phyloP scores from a whole-genome alignment of 2,329 filamentous ascomycete genomes.

The Phialemoniopsis sp. region DNA sequence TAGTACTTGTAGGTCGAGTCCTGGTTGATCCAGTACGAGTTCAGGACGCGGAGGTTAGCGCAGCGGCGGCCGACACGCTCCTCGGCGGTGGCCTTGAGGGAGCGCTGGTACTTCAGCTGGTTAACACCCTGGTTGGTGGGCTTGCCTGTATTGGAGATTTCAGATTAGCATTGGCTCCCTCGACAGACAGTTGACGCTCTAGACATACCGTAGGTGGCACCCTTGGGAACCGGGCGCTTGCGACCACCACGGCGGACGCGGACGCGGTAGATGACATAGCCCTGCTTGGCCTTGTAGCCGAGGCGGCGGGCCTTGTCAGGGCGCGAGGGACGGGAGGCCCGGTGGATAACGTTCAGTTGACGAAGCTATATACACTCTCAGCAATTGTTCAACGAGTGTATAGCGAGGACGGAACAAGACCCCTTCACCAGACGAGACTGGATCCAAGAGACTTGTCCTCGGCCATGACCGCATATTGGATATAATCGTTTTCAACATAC shows the following conservation, averaged over 20 bases:
- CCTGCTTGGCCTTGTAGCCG: slow-evolving; percentile 99
- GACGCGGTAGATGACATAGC: slow-evolving; percentile 99
- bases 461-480: slow-evolving; percentile 18
- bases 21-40: slow-evolving; percentile 99
- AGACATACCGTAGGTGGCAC: slow-evolving; percentile 88
- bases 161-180: neutral
- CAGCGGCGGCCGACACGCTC: slow-evolving; percentile 99
- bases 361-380: slow-evolving; percentile 99
- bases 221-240: slow-evolving; percentile 95
- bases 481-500: slow-evolving; percentile 58
- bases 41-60: slow-evolving; percentile 98
- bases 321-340: slow-evolving; percentile 94
- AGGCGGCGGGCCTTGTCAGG: slow-evolving; percentile 99
- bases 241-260: slow-evolving; percentile 97
- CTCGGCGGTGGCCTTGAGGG: slow-evolving; percentile 94
- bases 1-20: slow-evolving; percentile 99
- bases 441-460: slow-evolving; percentile 2
- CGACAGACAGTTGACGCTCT: too few relatives aligned
- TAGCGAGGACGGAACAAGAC: slow-evolving; percentile 57
- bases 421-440: too few relatives aligned
- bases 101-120: slow-evolving; percentile 99
- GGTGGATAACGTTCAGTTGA: slow-evolving; percentile 99
- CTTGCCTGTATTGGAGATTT: slow-evolving; percentile 66
- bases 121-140: slow-evolving; percentile 99
- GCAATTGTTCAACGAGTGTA: slow-evolving; percentile 99